Percentiles rank a stretch among this genome's conserved stretches.
Conservation (phyloP, 495 filamentous ascomycete species). For the Daldinia caldariorum region DNA sequence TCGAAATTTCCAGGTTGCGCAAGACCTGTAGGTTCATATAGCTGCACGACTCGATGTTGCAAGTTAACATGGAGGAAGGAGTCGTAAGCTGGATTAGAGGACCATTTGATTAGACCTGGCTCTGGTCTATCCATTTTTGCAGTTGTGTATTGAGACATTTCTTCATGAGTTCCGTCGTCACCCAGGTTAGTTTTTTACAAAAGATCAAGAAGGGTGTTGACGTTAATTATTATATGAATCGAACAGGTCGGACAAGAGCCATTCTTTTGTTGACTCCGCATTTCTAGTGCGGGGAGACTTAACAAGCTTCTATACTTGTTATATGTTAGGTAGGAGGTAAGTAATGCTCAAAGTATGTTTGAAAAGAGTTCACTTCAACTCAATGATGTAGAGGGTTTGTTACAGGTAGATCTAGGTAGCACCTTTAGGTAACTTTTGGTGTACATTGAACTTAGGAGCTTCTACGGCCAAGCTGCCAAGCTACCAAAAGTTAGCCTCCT, state of each 20-base stretch:
- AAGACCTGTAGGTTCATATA: constrained; percentile 76
- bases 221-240: constrained; percentile 5
- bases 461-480: constrained; percentile 9
- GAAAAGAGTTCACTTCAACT: neutral
- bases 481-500: neutral
- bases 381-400: neutral
- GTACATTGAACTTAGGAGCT: neutral
- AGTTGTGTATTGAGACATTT: constrained; percentile 44
- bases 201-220: constrained; percentile 4
- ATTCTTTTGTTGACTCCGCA: constrained; percentile 17
- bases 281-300: neutral
- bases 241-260: constrained; percentile 21
- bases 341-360: neutral
- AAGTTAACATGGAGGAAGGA: constrained; percentile 87
- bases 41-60: constrained; percentile 77
- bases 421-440: neutral
- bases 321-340: too few species aligned
- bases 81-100: constrained; percentile 73
- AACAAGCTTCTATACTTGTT: neutral
- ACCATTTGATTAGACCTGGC: constrained; percentile 80
- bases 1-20: constrained; percentile 64
- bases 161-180: neutral
- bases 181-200: neutral
- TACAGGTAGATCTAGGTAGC: neutral
- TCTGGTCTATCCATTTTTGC: constrained; percentile 63